phyloP scores from a whole-genome alignment of 441 rosid genomes.

The Adansonia rubrostipa region DNA sequence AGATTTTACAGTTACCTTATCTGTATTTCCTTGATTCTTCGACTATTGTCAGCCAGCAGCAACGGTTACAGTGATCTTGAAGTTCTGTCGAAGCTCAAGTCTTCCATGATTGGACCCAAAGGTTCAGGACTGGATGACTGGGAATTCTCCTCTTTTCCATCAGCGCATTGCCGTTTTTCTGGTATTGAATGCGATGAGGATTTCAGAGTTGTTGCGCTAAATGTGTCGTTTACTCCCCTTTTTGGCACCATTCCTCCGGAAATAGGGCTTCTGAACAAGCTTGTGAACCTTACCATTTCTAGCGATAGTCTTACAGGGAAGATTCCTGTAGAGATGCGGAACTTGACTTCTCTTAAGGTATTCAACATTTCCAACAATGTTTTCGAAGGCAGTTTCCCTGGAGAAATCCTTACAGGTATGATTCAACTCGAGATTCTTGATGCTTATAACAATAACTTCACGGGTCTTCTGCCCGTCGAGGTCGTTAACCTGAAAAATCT shows the following conservation, averaged over 20 bases:
- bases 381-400: constrained; percentile 60
- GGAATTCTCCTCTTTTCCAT: constrained; percentile 43
- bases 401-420: constrained; percentile 50
- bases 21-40: constrained; percentile 25
- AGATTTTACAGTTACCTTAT: constrained; percentile 31
- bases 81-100: constrained; percentile 62
- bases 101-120: constrained; percentile 55
- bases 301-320: constrained; percentile 52
- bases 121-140: constrained; percentile 73
- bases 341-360: constrained; percentile 54
- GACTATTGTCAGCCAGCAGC: constrained; percentile 32
- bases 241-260: constrained; percentile 64
- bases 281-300: constrained; percentile 64
- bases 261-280: constrained; percentile 59
- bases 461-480: constrained; percentile 58
- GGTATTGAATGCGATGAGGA: constrained; percentile 65
- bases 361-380: constrained; percentile 68
- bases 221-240: constrained; percentile 51
- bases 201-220: constrained; percentile 59
- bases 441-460: constrained; percentile 71
- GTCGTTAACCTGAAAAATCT: constrained; percentile 50
- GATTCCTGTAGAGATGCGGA: constrained; percentile 58
- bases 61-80: constrained; percentile 52
- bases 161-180: constrained; percentile 74
- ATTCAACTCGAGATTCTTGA: constrained; percentile 63